These are phyloP conservation scores for Hypoxylon crocopeplum DNA, from an alignment of 495 filamentous ascomycete species.

Conservation along the genomic window DNA sequence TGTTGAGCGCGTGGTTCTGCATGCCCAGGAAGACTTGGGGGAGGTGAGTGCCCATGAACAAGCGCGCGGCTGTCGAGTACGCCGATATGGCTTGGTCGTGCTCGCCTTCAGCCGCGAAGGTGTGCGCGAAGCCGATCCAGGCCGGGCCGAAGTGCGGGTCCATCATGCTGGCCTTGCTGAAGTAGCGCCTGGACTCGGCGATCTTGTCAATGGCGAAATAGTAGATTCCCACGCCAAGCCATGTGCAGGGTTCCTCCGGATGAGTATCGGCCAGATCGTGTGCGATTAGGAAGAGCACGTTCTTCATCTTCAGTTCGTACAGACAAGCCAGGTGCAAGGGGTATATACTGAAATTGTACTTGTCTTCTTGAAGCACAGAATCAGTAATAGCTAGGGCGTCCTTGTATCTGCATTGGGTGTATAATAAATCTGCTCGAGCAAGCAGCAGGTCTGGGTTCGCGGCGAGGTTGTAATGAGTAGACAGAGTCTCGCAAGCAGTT, in stretches of 20 bases:
- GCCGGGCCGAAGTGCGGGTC: slow-evolving; percentile 97
- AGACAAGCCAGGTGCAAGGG: slow-evolving; percentile 92
- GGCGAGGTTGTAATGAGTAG: slow-evolving; percentile 89
- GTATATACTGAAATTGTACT: slow-evolving; percentile 87
- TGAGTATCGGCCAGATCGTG: slow-evolving; percentile 93
- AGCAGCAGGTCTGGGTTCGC: slow-evolving; percentile 91
- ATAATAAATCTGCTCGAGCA: slow-evolving; percentile 88
- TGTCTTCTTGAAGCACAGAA: slow-evolving; percentile 77
- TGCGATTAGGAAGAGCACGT: slow-evolving; percentile 89
- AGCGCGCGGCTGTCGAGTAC: slow-evolving; percentile 91
- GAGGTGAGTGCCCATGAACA: slow-evolving; percentile 97
- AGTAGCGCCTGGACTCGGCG: slow-evolving; percentile 91
- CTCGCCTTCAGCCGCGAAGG: slow-evolving; percentile 99
- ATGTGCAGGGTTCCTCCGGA: slow-evolving; percentile 87
- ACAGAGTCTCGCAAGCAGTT: slow-evolving; percentile 86
- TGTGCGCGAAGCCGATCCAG: slow-evolving; percentile 99
- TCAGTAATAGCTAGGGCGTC: slow-evolving; percentile 85
- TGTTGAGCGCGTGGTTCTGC: slow-evolving; percentile 96
- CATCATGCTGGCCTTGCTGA: slow-evolving; percentile 96
- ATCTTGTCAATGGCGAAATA: slow-evolving; percentile 90
- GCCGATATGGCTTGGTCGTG: slow-evolving; percentile 98
- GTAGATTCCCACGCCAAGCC: slow-evolving; percentile 94
- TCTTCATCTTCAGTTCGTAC: slow-evolving; percentile 84
- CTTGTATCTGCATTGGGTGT: slow-evolving; percentile 92
- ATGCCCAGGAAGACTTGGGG: slow-evolving; percentile 97